A percentile compares a stretch with the other conserved stretches of the same genome.
phyloP scores from a whole-genome alignment of 106 monocot genomes.

The Dioscorea zingiberensis region DNA sequence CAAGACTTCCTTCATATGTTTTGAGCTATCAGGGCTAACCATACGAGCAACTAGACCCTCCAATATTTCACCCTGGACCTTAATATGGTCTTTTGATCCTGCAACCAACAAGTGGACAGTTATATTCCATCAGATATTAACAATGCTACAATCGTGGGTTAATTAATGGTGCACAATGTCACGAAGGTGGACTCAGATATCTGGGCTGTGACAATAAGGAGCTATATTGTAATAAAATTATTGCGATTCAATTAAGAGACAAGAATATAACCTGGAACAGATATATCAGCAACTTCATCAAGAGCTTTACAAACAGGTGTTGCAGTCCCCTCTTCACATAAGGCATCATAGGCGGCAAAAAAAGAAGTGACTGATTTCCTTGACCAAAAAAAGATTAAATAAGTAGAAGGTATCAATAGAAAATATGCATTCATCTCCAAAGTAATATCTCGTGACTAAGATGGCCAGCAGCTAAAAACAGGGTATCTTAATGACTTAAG shows the following conservation, averaged over 20 bases:
- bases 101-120: constrained; percentile 2
- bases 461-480: too few relatives aligned
- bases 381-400: constrained; percentile 6
- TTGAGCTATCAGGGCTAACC: constrained; percentile 70
- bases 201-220: too few relatives aligned
- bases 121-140: too few relatives aligned
- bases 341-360: constrained; percentile 94
- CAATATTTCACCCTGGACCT: constrained; percentile 93
- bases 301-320: constrained; percentile 87
- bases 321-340: constrained; percentile 98
- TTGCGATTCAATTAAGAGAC: neutral
- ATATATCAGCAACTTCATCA: constrained; percentile 93
- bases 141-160: too few relatives aligned
- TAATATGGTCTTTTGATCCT: constrained; percentile 90
- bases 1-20: constrained; percentile 71
- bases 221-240: too few relatives aligned
- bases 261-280: constrained; percentile 60
- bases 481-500: too few relatives aligned
- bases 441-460: too few relatives aligned
- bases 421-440: too few relatives aligned
- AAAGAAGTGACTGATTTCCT: constrained; percentile 95
- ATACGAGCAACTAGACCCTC: constrained; percentile 97
- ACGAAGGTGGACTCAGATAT: too few relatives aligned
- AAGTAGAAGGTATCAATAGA: neutral
- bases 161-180: too few relatives aligned